Conservation (phyloP, 148 eudicot species). For the Chenopodium quinoa region DNA sequence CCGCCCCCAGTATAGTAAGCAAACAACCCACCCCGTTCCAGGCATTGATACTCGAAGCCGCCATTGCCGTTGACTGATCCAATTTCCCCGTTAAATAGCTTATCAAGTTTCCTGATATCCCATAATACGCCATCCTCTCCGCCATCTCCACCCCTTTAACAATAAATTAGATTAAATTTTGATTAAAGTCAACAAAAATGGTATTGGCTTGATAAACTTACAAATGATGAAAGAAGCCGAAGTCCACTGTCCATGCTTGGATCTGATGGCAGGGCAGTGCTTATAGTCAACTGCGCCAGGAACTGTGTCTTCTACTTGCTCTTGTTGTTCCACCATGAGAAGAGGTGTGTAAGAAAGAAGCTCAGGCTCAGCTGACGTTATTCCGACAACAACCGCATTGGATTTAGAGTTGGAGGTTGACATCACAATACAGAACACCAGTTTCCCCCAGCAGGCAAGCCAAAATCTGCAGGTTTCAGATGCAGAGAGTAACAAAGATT, state of each 20-base stretch:
- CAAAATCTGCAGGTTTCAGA: background rate
- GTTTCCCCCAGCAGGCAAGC: background rate
- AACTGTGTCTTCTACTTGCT: too few species aligned
- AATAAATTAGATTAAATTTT: too few species aligned
- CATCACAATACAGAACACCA: background rate
- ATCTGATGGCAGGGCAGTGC: too few species aligned
- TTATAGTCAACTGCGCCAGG: too few species aligned
- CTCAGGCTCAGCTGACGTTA: background rate
- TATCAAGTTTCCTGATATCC: constrained; percentile 28
- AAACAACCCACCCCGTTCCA: constrained; percentile 41
- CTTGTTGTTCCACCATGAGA: too few species aligned
- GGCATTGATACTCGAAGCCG: constrained; percentile 47
- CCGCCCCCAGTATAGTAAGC: constrained; percentile 43
- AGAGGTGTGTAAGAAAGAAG: background rate
- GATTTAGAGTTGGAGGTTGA: background rate
- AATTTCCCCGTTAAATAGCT: constrained; percentile 40
- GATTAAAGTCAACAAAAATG: too few species aligned
- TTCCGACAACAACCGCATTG: background rate
- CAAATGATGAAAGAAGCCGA: too few species aligned
- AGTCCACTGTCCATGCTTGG: too few species aligned
- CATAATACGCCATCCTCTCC: constrained; percentile 33
- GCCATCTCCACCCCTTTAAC: constrained; percentile 31
- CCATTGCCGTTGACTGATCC: constrained; percentile 46
- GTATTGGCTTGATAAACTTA: too few species aligned
- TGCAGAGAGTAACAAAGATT: too few species aligned